phyloP scores from a whole-genome alignment of 2,329 filamentous ascomycete genomes.

The Monilinia laxa region DNA sequence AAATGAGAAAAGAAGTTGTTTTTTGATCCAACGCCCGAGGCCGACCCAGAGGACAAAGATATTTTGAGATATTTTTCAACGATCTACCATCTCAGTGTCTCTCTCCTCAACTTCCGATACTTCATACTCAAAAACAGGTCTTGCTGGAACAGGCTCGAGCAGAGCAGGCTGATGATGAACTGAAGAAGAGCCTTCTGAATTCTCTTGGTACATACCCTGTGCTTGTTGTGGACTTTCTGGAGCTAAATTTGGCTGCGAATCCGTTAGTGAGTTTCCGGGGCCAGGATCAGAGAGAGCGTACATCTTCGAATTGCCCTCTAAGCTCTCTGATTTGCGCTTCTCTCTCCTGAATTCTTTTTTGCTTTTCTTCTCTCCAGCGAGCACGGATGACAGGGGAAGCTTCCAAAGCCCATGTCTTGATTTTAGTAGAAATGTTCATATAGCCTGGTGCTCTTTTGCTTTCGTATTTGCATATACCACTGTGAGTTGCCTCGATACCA shows the following conservation, averaged over 20 bases:
- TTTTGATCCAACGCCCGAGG: constrained; percentile 3
- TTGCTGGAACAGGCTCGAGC: constrained; percentile 27
- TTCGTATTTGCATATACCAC: constrained; percentile 70
- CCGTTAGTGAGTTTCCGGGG: constrained; percentile 7
- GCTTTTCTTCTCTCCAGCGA: constrained; percentile 34
- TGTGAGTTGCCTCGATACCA: constrained; percentile 73
- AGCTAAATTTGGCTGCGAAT: constrained; percentile 22
- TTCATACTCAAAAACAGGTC: constrained; percentile 32
- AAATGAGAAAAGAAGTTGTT: constrained; percentile 6
- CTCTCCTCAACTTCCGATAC: constrained; percentile 35
- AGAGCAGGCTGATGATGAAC: constrained; percentile 23
- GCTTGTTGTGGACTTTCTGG: constrained; percentile 26
- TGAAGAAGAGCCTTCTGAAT: neutral
- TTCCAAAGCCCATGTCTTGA: constrained; percentile 37
- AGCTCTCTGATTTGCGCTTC: constrained; percentile 36
- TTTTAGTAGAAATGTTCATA: constrained; percentile 37
- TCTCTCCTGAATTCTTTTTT: constrained; percentile 30
- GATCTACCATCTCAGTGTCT: constrained; percentile 33
- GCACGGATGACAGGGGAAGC: constrained; percentile 29
- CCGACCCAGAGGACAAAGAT: constrained; percentile 6
- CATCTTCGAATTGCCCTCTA: constrained; percentile 26
- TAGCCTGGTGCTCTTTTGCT: constrained; percentile 64
- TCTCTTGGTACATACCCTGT: constrained; percentile 29
- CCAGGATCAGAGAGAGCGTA: constrained; percentile 16
- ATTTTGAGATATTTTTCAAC: constrained; percentile 14